Evolutionary conservation across 352 stramenopile genomes (phyloP).

Genomic region (Albugo candida): DNA sequence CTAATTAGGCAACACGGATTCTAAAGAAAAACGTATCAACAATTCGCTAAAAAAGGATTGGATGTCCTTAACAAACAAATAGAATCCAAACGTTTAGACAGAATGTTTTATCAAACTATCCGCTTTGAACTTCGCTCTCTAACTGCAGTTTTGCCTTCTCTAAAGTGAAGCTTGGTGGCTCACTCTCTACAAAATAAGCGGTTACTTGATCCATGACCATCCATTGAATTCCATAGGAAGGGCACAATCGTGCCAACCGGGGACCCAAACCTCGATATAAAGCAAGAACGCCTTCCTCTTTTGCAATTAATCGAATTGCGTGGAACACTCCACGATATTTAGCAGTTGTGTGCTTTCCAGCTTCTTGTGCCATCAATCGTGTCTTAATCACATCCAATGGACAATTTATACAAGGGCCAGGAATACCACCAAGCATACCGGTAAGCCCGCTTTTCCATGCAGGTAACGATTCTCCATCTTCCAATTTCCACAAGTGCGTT

Average conservation of each 20-base stretch:
- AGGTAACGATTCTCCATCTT: constrained; percentile 75
- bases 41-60: constrained; percentile 59
- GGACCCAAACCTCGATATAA: constrained; percentile 97
- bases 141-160: too few species aligned
- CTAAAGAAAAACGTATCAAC: constrained; percentile 58
- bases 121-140: too few species aligned
- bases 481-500: constrained; percentile 65
- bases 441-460: constrained; percentile 90
- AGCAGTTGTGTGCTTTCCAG: constrained; percentile 50
- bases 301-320: constrained; percentile 79
- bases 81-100: too few species aligned
- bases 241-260: constrained; percentile 79
- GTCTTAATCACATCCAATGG: constrained; percentile 96
- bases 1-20: constrained; percentile 38
- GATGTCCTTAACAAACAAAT: neutral
- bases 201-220: constrained; percentile 74
- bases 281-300: constrained; percentile 86
- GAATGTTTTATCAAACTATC: too few species aligned
- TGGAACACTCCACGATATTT: constrained; percentile 92
- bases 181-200: constrained; percentile 22
- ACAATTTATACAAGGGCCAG: constrained; percentile 77
- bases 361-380: constrained; percentile 82
- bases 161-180: too few species aligned
- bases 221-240: constrained; percentile 77
- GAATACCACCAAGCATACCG: constrained; percentile 77